These are phyloP conservation scores for Epichloe bromicola DNA, from an alignment of 2,329 filamentous ascomycete species.

Conservation along the genomic window DNA sequence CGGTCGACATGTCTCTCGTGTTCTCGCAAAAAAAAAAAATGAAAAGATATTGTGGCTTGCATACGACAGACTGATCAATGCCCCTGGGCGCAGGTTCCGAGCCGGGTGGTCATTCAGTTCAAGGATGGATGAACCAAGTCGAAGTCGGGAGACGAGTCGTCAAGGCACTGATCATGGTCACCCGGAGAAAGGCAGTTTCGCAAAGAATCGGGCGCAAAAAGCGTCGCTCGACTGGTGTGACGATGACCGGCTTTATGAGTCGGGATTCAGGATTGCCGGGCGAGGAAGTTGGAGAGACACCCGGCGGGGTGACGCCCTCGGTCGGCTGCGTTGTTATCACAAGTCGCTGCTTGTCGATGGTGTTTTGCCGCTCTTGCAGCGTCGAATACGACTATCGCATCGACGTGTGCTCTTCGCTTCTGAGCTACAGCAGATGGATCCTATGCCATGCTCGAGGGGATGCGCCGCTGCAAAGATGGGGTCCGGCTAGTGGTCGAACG, in stretches of 20 bases:
- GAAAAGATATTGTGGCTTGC: neutral
- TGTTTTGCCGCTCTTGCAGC: neutral
- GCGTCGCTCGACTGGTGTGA: neutral
- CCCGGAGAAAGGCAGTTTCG: neutral
- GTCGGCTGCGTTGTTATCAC: neutral
- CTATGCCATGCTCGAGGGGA: neutral
- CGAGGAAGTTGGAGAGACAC: neutral
- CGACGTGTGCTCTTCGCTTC: neutral
- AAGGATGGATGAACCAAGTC: neutral
- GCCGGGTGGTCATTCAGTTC: neutral
- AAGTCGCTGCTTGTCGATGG: neutral
- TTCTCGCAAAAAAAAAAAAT: neutral
- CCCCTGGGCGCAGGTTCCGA: neutral
- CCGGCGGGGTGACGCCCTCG: neutral
- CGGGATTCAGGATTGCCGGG: neutral
- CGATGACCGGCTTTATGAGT: neutral
- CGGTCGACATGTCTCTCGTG: constrained; percentile 1
- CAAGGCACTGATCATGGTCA: constrained; percentile 6
- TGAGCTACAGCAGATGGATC: neutral
- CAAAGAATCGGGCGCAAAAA: neutral
- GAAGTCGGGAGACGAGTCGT: neutral
- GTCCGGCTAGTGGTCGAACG: neutral
- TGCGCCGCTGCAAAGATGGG: neutral
- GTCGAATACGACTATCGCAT: neutral
- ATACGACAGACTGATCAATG: neutral